Base-by-base conservation (phyloP, 1,284 basidiomycete genomes). In the Ustilago cynodontis region DNA sequence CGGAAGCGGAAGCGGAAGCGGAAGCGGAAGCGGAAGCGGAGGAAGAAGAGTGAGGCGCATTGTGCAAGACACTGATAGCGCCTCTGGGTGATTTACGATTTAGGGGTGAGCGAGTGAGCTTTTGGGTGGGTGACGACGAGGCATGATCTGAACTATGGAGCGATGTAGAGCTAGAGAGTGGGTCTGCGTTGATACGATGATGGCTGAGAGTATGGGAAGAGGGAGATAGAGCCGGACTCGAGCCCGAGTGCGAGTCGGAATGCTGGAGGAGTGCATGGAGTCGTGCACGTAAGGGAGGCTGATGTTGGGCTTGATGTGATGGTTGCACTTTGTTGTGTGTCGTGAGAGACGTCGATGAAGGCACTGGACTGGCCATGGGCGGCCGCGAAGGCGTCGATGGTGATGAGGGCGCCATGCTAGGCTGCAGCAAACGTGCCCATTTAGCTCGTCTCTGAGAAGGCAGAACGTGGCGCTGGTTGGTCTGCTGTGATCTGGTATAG, bases 251-350 rank as follows among this genome's bases (percentile, higher is more conserved):
- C 26, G 71, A 58, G 14, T 72, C 53, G 20, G 57, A 37, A 24
- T 72, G 70, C 49, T 72, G 71, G 4, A 72, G 65, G 10, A 72
- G 61, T 51, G 65, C 71, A 13, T 72, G 71, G 7, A 72, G 43
- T 3, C 71, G 60, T 24, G 71, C 65, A 6, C 65, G 71, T 26
- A 72, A 39, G 26, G 58, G 65, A 41, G 71, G 64, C 13, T 63
- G 65, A n/a, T 68, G 57, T n/a, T 47, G 47, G 13, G 45, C 33
- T 13, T 53, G 62, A 31, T 31, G 49, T 18, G 57, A 20, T 13
- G 22, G 35, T 4, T 14, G 9, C 5, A 45, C 49, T 20, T 65
- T 51, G 13, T 29, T 24, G 55, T 53, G 50, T 47, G 31, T 39
- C 1, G 52, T 47, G 16, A 33, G 26, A 4, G 64, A 56, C 14